A percentile compares a stretch with the other conserved stretches of the same genome.
Conservation (phyloP, 192 early-diverging fungal species). For the Gonapodya sp. region DNA sequence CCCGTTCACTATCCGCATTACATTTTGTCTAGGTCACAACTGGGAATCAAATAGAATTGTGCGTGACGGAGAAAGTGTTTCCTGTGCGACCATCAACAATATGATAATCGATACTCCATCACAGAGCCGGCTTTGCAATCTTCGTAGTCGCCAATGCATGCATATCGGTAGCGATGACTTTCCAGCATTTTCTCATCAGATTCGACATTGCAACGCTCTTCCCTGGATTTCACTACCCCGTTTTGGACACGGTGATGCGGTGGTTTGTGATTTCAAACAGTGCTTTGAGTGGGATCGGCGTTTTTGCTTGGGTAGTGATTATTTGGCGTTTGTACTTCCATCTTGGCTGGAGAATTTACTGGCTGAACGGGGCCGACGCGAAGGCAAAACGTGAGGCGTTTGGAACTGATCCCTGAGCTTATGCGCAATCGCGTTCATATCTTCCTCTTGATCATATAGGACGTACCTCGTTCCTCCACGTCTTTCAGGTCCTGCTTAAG, state of each 20-base stretch:
- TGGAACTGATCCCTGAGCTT: too few species aligned
- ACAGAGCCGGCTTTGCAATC: not conserved
- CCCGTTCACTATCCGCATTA: not conserved
- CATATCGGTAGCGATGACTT: not conserved
- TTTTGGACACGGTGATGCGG: not conserved
- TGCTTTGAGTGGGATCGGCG: not conserved
- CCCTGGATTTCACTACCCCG: not conserved
- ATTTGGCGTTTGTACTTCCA: not conserved
- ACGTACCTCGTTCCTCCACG: not conserved
- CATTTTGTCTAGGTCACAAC: not conserved
- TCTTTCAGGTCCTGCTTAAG: not conserved
- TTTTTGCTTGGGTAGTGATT: not conserved
- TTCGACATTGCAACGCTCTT: not conserved
- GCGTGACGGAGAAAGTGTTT: not conserved
- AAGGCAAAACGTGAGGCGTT: not conserved
- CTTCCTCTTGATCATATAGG: not conserved
- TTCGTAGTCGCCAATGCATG: not conserved
- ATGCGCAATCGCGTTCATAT: too few species aligned
- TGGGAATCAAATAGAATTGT: not conserved
- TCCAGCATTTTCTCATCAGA: not conserved
- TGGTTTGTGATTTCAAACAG: not conserved
- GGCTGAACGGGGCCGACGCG: not conserved
- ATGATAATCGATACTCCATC: not conserved
- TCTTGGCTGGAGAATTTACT: not conserved
- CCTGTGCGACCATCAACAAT: not conserved